These are phyloP conservation scores for Fusarium sp. DNA, from an alignment of 2,329 filamentous ascomycete species.

Conservation along the genomic window DNA sequence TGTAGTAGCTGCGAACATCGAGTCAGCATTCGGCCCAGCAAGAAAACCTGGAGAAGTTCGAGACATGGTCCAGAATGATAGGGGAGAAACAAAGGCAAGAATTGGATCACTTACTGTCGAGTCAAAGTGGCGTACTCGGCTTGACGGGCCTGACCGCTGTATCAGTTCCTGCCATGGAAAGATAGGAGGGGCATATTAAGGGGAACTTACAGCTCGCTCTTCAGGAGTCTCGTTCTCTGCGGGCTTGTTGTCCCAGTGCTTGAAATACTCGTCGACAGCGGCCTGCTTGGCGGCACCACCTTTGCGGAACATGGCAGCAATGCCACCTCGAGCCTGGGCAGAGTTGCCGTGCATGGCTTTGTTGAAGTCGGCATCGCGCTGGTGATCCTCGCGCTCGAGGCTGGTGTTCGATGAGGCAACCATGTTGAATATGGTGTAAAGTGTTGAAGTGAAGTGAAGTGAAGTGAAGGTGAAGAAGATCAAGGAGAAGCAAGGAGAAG, in stretches of 20 bases:
- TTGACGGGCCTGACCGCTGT: constrained; percentile 72
- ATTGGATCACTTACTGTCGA: constrained; percentile 75
- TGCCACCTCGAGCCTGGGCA: constrained; percentile 75
- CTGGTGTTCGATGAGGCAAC: constrained; percentile 54
- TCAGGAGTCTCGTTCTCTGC: constrained; percentile 84
- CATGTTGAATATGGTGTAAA: constrained; percentile 56
- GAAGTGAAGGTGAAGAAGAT: constrained; percentile 11
- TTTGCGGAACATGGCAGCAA: constrained; percentile 88
- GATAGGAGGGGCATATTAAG: constrained; percentile 30
- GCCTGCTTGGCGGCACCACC: constrained; percentile 79
- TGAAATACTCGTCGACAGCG: constrained; percentile 92
- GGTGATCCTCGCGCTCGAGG: constrained; percentile 85
- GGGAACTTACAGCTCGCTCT: constrained; percentile 75
- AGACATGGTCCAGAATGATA: not conserved
- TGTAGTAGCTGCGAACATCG: constrained; percentile 79
- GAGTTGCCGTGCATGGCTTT: constrained; percentile 85
- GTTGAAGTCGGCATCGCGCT: constrained; percentile 90
- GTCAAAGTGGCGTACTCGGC: constrained; percentile 94
- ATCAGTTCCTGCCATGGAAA: constrained; percentile 36
- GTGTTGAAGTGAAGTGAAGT: constrained; percentile 13
- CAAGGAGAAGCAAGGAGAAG: constrained; percentile 6
- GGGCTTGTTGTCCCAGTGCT: constrained; percentile 92
- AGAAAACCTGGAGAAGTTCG: not conserved
- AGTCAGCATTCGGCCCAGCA: constrained; percentile 33
- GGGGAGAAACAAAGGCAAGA: not conserved